A percentile compares a stretch with the other conserved stretches of the same genome.
Evolutionary conservation across 257 asterid species (phyloP).

Genomic region (Gentiana dahurica): DNA sequence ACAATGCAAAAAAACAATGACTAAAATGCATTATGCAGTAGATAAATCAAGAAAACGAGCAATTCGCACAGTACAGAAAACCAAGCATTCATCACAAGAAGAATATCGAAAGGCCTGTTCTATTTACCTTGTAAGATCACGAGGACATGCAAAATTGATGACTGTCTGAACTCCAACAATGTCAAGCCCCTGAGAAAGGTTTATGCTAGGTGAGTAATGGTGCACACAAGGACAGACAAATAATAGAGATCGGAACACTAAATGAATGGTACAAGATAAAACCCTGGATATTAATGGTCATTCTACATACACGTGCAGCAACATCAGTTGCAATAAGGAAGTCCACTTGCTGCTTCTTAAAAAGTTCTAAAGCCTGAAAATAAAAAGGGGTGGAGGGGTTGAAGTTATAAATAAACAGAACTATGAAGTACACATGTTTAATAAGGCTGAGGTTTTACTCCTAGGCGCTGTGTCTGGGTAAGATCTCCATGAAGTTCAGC

Average conservation of each 20-base stretch:
- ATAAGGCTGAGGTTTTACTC: conserved; percentile 32
- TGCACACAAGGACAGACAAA: background rate
- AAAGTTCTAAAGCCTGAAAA: conserved; percentile 70
- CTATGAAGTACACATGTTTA: conserved; percentile 5
- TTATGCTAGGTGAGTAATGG: background rate
- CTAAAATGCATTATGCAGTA: too few species aligned
- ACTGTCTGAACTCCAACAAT: conserved; percentile 92
- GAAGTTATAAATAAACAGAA: background rate
- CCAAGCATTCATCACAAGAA: background rate
- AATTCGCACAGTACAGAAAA: background rate
- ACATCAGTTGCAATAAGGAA: conserved; percentile 88
- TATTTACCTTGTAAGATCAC: conserved; percentile 71
- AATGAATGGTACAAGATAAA: too few species aligned
- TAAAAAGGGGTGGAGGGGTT: too few species aligned
- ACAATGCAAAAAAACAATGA: too few species aligned
- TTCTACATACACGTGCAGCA: conserved; percentile 83
- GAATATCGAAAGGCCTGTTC: conserved; percentile 1
- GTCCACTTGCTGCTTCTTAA: conserved; percentile 83
- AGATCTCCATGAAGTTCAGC: conserved; percentile 96
- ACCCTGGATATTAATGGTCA: background rate
- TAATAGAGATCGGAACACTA: background rate
- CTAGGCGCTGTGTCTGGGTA: conserved; percentile 91
- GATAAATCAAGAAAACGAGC: background rate
- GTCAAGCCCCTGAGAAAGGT: conserved; percentile 70
- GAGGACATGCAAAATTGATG: conserved; percentile 83